Percentiles rank a stretch among this genome's conserved stretches.
phyloP scores from a whole-genome alignment of 306 rosid genomes.

The Quercus robur region DNA sequence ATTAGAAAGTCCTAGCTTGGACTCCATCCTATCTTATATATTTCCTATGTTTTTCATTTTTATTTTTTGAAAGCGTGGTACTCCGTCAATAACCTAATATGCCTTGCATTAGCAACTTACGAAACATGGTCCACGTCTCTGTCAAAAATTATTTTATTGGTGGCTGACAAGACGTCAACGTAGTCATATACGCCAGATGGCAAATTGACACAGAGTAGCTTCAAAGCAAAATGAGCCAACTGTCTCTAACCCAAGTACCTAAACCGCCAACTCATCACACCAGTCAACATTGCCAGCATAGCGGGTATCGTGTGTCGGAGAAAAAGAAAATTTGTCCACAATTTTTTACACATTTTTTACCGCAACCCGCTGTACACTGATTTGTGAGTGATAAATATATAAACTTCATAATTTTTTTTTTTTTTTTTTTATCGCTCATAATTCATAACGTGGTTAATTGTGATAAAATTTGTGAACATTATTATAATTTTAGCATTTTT shows the following conservation, averaged over 20 bases:
- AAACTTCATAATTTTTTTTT: no score
- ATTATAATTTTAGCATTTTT: no score
- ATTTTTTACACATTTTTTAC: no score
- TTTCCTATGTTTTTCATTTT: no score
- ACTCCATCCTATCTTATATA: no score
- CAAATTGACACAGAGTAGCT: conserved; percentile 8
- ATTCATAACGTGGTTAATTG: no score
- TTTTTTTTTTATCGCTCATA: fast-evolving
- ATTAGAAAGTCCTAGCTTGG: no score
- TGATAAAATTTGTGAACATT: no score
- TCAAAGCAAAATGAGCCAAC: conserved; percentile 4
- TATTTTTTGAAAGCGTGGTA: no score
- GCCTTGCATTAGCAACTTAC: background rate
- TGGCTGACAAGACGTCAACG: background rate
- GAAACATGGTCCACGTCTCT: background rate
- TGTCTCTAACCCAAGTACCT: background rate
- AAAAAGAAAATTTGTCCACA: no score
- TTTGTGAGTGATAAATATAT: no score
- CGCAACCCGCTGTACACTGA: no score
- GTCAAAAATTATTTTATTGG: background rate
- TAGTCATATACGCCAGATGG: background rate
- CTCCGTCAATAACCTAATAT: background rate
- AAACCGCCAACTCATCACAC: background rate
- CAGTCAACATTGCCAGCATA: background rate
- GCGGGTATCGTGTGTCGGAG: background rate